Evolutionary conservation across 805 yeast species (phyloP), one percentile per base, ranked within the genome.

Genomic region (Saccharomyces eubayanus): DNA sequence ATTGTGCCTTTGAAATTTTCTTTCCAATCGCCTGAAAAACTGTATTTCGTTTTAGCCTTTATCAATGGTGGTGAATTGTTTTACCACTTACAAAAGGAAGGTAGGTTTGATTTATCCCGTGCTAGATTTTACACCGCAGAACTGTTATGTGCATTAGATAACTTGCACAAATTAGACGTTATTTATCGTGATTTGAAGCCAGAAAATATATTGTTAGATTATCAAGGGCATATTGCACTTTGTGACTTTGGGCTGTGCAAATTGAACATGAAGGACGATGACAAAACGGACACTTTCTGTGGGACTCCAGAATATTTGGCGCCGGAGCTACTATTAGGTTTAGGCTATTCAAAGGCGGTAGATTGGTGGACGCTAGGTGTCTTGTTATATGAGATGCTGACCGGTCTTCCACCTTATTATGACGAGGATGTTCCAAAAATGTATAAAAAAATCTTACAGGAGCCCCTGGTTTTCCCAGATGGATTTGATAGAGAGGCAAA

Each of bases 331-430:
- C 74, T 94, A 49, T 75, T 90, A 62, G 94, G 95, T 49, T 90
- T 88, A 67, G 98, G 98, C 1, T 94, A 94, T 71, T 90, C 98
- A 2, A 84, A 96, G 69, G 86, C 87, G 9, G 98, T 94, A 24
- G 99, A 94, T 71, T 94, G 97, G 92, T 94, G 99, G 99, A 94
- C 99, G 1, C 76, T 94, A 62, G 99, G 99, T 46, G 91, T 92
- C 16, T 76, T 94, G 52, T 75, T 94, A 47, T 94, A 89, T 68
- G 99, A 92, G 67, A 94, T 94, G 99, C 76, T 94, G 56, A 90
- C 97, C 1, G 97, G 98, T 0, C 77, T 94, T 60, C 99, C 99
- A 4, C 99, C 99, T 43, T 94, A 89, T 69, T 94, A 89, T 68
- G 98, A 94, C 67, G 97, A 91, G 66, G 94, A 91, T 70, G 87